Evolutionary conservation across 169 alveolate genomes (phyloP), one percentile per base, ranked within the genome.

Genomic region (Plasmodium sp.): DNA sequence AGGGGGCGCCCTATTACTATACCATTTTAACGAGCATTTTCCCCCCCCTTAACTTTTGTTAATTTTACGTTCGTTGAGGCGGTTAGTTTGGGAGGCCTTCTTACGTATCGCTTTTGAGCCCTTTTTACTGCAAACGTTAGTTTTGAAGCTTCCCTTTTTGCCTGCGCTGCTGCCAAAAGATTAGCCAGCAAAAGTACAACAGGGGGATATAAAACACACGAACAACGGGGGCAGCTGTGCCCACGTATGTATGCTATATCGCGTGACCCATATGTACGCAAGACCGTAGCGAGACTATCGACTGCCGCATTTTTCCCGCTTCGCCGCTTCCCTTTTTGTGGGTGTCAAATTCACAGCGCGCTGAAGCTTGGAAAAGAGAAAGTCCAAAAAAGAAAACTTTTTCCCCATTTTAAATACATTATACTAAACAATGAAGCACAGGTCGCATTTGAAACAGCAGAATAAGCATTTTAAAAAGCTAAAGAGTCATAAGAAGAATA

Each of bases 381-480:
- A 54, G 41, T 56, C 10, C 34, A 74, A 85, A 75, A 54, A 22
- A 75, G 43, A 84, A 84, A 12, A 84, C 31, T 36, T 41, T 73
- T 31, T 73, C 56, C 22, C 43, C 39, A 43, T 36, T 72, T 43
- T 58, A 67, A 56, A 51, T 51, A 51, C 16, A 51, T 14, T 51
- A 51, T 39, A 84, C 58, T 33, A 36, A 84, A 86, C 74, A 90
- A 90, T 90, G 94, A 79, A 79, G 48, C 94, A 90, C 74, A 58
- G 85, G 27, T 36, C 94, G 22, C 94, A 90, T 34, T 81, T 90
- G 56, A 90, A 90, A 36, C 94, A 90, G 39, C 54, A 80, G 41
- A 90, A 90, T 36, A 90, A 90, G 73, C 92, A 43, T 31, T 90
- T 81, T 81, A 90, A 90, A 74, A 90, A 90, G 36, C 10, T 22